Base-by-base conservation (phyloP, 768 basidiomycete species). In the Tricholoma sp. region DNA sequence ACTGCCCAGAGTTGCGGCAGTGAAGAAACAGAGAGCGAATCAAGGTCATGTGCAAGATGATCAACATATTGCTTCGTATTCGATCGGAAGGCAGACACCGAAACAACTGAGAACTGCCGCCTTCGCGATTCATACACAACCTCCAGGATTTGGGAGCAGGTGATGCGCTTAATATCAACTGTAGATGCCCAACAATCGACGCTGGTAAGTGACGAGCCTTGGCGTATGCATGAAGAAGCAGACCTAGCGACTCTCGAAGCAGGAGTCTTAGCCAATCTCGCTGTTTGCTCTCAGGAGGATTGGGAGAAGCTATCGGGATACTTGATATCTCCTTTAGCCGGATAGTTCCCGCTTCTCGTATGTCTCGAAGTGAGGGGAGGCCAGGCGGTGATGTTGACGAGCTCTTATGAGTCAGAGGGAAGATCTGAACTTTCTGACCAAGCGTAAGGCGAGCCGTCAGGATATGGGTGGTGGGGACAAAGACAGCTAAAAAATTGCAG, bases 131-230 rank as follows among this genome's bases (percentile, higher is more conserved):
- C 88, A 65, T 87, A 92, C 16, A 63, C 59, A 18, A 89, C 75
- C 59, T 87, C 79, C 43, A 92, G 57, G 5, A 80, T 69, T 66
- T 93, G 90, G 8, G 74, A 74, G 37, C 74, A 68, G 10, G 83
- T 82, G 59, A 91, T 71, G 65, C 85, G 89, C 66, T 84, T 89
- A 12, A 90, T 73, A 64, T 87, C 84, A 45, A 91, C 91, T 93
- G 51, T n/a, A 57, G 21, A 60, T 60, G 18, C 59, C 58, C 29
- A 52, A 51, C 41, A 59, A 49, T 61, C 55, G 43, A 50, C 29
- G 50, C 57, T 52, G 59, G 57, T 51, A 46, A 55, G 39, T 31
- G 34, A 27, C 11, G 3, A 37, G 10, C 27, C 43, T 16, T 9
- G 46, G 32, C 49, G 55, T 32, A 24, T 11, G 31, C 7, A 68